Evolutionary conservation across 176 grass and related monocot genomes (phyloP).

Genomic region (barley (Hordeum vulgare)): DNA sequence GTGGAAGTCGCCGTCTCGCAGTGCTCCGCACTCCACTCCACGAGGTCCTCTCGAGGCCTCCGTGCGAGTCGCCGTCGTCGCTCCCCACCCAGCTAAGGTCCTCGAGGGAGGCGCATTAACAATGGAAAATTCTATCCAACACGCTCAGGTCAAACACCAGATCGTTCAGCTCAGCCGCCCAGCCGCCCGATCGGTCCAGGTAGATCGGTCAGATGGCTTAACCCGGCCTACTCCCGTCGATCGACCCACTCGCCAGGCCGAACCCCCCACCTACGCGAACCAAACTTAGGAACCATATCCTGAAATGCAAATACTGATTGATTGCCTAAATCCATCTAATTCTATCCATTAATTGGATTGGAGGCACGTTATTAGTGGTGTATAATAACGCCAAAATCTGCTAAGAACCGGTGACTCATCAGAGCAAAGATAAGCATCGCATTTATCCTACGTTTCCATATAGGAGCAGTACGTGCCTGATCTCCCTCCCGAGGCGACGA

Average conservation of each 20-base stretch:
- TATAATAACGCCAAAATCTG: neutral
- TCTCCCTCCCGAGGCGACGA: neutral
- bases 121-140: too few relatives aligned
- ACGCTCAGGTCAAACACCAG: constrained; percentile 7
- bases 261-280: neutral
- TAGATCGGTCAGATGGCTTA: neutral
- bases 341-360: neutral
- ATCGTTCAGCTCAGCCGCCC: neutral
- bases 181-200: neutral
- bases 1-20: neutral
- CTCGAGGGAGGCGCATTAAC: constrained; percentile 24
- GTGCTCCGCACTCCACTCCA: neutral
- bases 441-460: neutral
- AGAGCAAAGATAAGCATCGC: neutral
- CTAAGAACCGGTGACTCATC: neutral
- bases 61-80: too few relatives aligned
- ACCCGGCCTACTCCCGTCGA: neutral
- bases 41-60: neutral
- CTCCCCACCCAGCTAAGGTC: too few relatives aligned
- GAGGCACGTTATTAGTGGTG: neutral
- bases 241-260: neutral
- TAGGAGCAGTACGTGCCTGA: neutral
- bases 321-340: too few relatives aligned
- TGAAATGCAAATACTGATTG: too few relatives aligned
- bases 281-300: neutral